Conservation (phyloP, 305 asterid genomes). For the Fraxinus sp. region DNA sequence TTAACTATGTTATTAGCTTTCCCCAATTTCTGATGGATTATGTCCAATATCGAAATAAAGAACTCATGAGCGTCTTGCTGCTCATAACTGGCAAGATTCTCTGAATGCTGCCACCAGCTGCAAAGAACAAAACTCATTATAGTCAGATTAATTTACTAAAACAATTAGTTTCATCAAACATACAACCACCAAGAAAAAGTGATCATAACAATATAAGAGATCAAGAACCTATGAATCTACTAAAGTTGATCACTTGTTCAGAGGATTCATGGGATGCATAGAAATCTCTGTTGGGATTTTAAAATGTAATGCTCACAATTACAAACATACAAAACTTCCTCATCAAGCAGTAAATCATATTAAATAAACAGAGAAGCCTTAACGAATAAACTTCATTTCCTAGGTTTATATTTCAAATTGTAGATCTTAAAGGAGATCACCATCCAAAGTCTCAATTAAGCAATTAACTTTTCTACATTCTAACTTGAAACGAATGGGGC, state of each 20-base stretch:
- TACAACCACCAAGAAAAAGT: not conserved
- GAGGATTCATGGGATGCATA: not conserved
- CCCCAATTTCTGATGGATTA: constrained; percentile 72
- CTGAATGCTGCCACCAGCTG: constrained; percentile 92
- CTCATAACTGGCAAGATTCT: constrained; percentile 71
- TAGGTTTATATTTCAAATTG: not conserved
- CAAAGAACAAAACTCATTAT: constrained; percentile 25
- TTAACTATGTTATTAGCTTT: constrained; percentile 37
- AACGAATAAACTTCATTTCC: not conserved
- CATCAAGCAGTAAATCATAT: not conserved
- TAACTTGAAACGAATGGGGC: not conserved
- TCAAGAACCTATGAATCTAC: not conserved
- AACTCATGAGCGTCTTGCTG: constrained; percentile 85
- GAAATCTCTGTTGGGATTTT: not conserved
- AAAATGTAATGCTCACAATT: not conserved
- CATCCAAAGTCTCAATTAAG: not conserved
- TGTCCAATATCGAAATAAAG: constrained; percentile 65
- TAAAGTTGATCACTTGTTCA: not conserved
- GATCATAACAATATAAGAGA: not conserved
- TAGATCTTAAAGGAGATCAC: not conserved
- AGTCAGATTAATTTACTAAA: not conserved
- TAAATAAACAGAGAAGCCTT: not conserved
- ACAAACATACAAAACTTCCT: not conserved
- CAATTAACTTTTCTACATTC: not conserved
- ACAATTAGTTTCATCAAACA: constrained; percentile 5